Conservation (phyloP, 2,329 filamentous ascomycete genomes). For the Cercospora beticola region DNA sequence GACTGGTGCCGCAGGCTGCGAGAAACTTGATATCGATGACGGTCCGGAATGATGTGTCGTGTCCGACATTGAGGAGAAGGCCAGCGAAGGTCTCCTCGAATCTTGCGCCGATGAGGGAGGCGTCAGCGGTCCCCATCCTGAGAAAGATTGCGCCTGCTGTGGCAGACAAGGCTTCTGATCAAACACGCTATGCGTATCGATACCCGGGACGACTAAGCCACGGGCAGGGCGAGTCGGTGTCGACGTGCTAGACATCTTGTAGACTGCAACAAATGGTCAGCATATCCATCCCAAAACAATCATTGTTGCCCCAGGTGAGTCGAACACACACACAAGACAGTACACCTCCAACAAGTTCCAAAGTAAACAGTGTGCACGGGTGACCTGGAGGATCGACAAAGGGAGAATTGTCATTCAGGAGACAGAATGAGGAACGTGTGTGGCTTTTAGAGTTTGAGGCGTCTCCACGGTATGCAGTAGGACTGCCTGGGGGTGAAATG, state of each 20-base stretch:
- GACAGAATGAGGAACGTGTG: conserved; percentile 26
- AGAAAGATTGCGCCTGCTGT: conserved; percentile 19
- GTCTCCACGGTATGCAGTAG: conserved; percentile 3
- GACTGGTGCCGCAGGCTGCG: conserved; percentile 30
- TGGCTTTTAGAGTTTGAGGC: conserved; percentile 32
- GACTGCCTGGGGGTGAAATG: neutral
- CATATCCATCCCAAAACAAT: conserved; percentile 7
- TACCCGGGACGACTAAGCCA: conserved; percentile 28
- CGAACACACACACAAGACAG: conserved; percentile 28
- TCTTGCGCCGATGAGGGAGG: conserved; percentile 33
- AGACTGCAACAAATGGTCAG: conserved; percentile 19
- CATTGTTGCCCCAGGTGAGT: conserved; percentile 21
- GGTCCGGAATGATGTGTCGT: conserved; percentile 24
- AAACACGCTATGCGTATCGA: conserved; percentile 28
- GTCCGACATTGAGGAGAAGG: conserved; percentile 27
- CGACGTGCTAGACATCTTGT: conserved; percentile 31
- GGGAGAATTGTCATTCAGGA: conserved; percentile 14
- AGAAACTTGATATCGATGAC: conserved; percentile 26
- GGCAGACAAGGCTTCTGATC: conserved; percentile 12
- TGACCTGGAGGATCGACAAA: conserved; percentile 23
- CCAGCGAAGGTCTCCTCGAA: conserved; percentile 32
- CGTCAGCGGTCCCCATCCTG: conserved; percentile 28
- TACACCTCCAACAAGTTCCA: conserved; percentile 13
- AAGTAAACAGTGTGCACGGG: conserved; percentile 11
- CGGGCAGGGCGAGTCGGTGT: conserved; percentile 29